A percentile compares a stretch with the other conserved stretches of the same genome.
phyloP scores from a whole-genome alignment of 2,329 filamentous ascomycete genomes.

The Emmonsiellopsis sp. region DNA sequence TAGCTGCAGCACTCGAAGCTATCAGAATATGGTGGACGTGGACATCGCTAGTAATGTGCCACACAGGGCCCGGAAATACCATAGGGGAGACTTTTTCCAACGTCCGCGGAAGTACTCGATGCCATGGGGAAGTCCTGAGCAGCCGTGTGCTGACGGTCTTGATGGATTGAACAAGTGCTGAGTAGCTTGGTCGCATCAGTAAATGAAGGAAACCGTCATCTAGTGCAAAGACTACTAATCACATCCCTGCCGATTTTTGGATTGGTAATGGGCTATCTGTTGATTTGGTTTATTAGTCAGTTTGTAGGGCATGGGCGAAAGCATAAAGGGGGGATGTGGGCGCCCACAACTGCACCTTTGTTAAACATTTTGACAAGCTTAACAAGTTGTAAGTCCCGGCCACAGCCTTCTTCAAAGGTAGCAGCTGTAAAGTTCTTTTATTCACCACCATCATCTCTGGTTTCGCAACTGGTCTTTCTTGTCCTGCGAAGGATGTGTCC shows the following conservation, averaged over 20 bases:
- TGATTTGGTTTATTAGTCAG: not conserved
- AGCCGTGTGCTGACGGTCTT: not conserved
- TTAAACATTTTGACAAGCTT: too few relatives aligned
- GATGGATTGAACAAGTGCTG: not conserved
- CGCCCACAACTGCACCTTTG: not conserved
- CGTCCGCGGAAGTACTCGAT: not conserved
- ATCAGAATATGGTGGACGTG: not conserved
- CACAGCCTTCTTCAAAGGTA: too few relatives aligned
- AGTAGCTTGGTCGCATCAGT: not conserved
- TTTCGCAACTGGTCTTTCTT: too few relatives aligned
- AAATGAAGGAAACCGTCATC: not conserved
- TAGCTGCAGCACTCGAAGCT: not conserved
- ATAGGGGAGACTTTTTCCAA: not conserved
- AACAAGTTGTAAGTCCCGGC: too few relatives aligned
- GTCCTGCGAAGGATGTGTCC: too few relatives aligned
- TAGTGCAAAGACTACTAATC: not conserved
- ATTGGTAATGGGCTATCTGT: not conserved
- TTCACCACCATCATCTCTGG: too few relatives aligned
- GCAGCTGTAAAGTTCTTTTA: too few relatives aligned
- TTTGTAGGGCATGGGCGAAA: not conserved
- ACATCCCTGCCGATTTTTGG: not conserved
- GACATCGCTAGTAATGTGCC: too few relatives aligned
- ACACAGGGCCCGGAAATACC: not conserved
- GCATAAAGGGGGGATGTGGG: too few relatives aligned
- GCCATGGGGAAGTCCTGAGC: not conserved